Evolutionary conservation across 352 stramenopile species (phyloP).

Genomic region (Phytophthora hibernalis): DNA sequence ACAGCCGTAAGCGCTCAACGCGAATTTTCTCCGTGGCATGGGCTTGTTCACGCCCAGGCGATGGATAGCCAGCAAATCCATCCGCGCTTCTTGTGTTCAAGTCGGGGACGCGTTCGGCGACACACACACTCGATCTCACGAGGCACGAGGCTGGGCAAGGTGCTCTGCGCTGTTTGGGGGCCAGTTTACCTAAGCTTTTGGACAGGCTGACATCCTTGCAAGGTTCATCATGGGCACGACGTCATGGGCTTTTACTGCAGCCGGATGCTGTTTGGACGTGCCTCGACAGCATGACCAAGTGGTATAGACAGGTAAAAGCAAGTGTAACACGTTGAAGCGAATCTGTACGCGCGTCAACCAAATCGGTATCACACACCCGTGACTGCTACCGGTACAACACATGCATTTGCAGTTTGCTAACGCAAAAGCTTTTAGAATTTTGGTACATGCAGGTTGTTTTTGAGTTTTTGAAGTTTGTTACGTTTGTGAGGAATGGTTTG

Average conservation of each 20-base stretch:
- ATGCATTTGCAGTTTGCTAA: too few relatives aligned
- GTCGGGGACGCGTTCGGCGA: constrained; percentile 6
- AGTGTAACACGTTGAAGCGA: constrained; percentile 7
- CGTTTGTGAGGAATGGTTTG: neutral
- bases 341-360: too few relatives aligned
- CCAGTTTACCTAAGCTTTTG: too few relatives aligned
- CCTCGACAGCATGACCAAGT: neutral
- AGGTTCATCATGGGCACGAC: neutral
- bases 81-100: constrained; percentile 15
- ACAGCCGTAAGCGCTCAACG: neutral
- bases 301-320: constrained; percentile 8
- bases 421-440: too few relatives aligned
- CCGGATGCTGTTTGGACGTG: constrained; percentile 6
- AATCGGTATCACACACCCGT: too few relatives aligned
- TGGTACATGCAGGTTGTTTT: too few relatives aligned
- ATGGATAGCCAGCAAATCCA: constrained; percentile 38
- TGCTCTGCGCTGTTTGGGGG: too few relatives aligned
- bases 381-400: too few relatives aligned
- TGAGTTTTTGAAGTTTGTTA: too few relatives aligned
- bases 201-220: constrained; percentile 4
- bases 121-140: neutral
- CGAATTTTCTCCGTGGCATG: constrained; percentile 27
- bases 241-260: constrained; percentile 16
- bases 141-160: too few relatives aligned
- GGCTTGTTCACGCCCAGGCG: constrained; percentile 16